Conservation (phyloP, 75 land plant genomes). For the Selaginella tamariscina region DNA sequence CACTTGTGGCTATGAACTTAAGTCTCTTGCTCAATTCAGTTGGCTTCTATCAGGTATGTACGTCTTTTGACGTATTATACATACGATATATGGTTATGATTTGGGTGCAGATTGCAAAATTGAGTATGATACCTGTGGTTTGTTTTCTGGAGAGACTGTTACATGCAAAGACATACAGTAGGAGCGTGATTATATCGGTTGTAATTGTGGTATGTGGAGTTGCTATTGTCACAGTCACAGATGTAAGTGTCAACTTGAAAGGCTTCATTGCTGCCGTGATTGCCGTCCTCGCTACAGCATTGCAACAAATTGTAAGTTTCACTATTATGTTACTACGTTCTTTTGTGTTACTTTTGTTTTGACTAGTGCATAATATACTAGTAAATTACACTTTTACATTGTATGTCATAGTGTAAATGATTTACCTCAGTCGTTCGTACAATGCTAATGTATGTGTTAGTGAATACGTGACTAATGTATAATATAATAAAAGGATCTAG, state of each 20-base stretch:
- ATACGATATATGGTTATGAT: neutral
- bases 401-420: too few relatives aligned
- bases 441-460: too few relatives aligned
- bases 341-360: neutral
- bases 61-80: neutral
- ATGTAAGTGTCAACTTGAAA: conserved; percentile 36
- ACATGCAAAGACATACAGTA: conserved; percentile 37
- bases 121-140: conserved; percentile 52
- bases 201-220: conserved; percentile 41
- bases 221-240: conserved; percentile 46
- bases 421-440: too few relatives aligned
- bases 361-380: neutral
- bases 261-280: conserved; percentile 63
- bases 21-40: conserved; percentile 89
- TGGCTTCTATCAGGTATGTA: conserved; percentile 68
- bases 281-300: conserved; percentile 61
- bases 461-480: too few relatives aligned
- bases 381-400: too few relatives aligned
- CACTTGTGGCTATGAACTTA: conserved; percentile 74
- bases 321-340: neutral
- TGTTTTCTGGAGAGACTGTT: conserved; percentile 45
- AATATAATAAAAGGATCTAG: too few relatives aligned
- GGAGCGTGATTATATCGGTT: conserved; percentile 35
- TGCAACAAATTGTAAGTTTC: conserved; percentile 67
- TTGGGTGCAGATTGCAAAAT: conserved; percentile 37